Evolutionary conservation across 164 flowering plant species (phyloP).

Genomic region (Magnolia sinica): DNA sequence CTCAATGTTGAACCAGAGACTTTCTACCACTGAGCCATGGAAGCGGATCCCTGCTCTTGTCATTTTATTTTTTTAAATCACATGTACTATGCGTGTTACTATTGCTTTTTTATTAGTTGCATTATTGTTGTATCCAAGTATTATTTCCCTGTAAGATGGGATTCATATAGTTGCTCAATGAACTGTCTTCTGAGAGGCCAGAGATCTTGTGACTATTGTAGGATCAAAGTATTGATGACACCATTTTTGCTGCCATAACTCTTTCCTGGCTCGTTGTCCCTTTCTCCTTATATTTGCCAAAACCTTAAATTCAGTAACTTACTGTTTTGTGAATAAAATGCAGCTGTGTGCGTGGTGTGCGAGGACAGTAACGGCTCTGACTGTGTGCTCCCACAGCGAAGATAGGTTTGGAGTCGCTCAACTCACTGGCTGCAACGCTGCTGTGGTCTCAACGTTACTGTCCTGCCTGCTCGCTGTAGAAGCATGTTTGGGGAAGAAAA

Average conservation of each 20-base stretch:
- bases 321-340: conserved; percentile 15
- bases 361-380: conserved; percentile 55
- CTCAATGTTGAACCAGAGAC: too few relatives aligned
- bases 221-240: too few relatives aligned
- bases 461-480: conserved; percentile 82
- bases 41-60: too few relatives aligned
- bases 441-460: conserved; percentile 63
- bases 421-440: conserved; percentile 78
- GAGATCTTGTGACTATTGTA: too few relatives aligned
- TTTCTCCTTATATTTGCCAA: not conserved
- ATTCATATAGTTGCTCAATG: too few relatives aligned
- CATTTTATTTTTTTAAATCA: too few relatives aligned
- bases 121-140: too few relatives aligned
- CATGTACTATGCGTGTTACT: too few relatives aligned
- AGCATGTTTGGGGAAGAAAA: conserved; percentile 85
- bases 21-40: too few relatives aligned
- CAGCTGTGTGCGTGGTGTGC: conserved; percentile 89
- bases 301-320: conserved; percentile 1
- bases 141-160: too few relatives aligned
- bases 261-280: not conserved
- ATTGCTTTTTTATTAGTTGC: too few relatives aligned
- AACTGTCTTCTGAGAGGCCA: too few relatives aligned
- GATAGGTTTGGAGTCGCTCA: conserved; percentile 93
- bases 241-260: not conserved
- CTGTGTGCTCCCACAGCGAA: conserved; percentile 69